Evolutionary conservation across 192 early-diverging fungal genomes (phyloP).

Genomic region (Entrophospora sp.): DNA sequence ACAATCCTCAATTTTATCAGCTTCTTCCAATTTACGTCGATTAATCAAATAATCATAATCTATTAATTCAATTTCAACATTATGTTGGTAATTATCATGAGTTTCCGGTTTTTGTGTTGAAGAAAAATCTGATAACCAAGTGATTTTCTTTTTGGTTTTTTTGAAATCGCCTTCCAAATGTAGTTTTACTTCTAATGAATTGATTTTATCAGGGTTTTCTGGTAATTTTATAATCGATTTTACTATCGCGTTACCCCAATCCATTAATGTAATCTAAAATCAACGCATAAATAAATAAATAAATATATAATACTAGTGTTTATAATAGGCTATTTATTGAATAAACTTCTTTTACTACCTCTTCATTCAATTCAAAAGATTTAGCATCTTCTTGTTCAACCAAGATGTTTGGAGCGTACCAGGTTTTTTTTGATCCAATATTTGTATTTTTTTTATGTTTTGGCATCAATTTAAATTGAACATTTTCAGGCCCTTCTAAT

Average conservation of each 20-base stretch:
- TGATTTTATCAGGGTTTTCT: conserved; percentile 44
- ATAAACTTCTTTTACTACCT: no score
- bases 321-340: no score
- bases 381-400: conserved; percentile 85
- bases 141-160: conserved; percentile 98
- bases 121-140: conserved; percentile 75
- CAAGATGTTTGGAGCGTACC: conserved; percentile 67
- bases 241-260: conserved; percentile 98
- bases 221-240: conserved; percentile 54
- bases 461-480: conserved; percentile 57
- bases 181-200: conserved; percentile 54
- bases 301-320: no score
- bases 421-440: conserved; percentile 79
- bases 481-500: conserved; percentile 42
- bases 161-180: conserved; percentile 95
- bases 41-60: conserved; percentile 98
- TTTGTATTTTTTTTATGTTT: conserved; percentile 97
- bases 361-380: conserved; percentile 72
- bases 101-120: no score
- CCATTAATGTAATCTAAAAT: conserved; percentile 83
- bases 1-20: conserved; percentile 73
- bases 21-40: conserved; percentile 95
- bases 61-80: conserved; percentile 59
- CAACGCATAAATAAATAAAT: no score
- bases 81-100: no score